A percentile compares a stretch with the other conserved stretches of the same genome.
Conservation (phyloP, 768 basidiomycete species). For the Calocera viscosa region DNA sequence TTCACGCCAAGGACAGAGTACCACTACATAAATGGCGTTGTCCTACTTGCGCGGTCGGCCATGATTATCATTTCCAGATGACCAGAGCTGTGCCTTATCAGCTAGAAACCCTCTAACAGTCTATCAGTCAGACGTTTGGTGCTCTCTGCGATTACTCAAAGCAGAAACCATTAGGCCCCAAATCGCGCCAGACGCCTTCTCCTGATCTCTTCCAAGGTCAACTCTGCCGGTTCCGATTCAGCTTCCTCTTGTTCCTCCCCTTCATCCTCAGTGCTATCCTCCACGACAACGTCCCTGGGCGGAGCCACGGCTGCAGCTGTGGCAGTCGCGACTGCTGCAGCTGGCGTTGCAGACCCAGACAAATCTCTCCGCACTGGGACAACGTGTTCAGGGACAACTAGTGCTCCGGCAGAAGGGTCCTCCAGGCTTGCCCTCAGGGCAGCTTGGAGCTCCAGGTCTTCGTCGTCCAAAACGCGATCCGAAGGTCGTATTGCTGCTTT, state of each 20-base stretch:
- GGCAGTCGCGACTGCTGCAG: constrained; percentile 12
- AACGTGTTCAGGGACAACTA: constrained; percentile 22
- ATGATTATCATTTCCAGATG: too few relatives aligned
- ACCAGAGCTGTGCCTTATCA: too few relatives aligned
- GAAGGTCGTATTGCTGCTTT: neutral
- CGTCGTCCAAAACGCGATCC: constrained; percentile 61
- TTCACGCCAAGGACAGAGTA: too few relatives aligned
- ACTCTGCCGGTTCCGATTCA: constrained; percentile 39
- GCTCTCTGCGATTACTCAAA: too few relatives aligned
- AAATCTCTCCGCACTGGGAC: constrained; percentile 15
- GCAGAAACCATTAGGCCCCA: constrained; percentile 42
- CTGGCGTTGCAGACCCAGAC: constrained; percentile 9
- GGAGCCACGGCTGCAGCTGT: neutral
- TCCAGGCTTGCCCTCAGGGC: constrained; percentile 75
- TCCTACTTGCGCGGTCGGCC: too few relatives aligned
- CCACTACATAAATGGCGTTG: too few relatives aligned
- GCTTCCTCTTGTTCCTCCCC: constrained; percentile 18
- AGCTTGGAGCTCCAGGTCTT: constrained; percentile 77
- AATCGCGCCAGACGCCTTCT: constrained; percentile 52
- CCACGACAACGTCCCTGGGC: neutral
- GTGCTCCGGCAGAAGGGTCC: constrained; percentile 42
- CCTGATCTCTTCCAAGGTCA: constrained; percentile 55
- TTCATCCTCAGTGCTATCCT: neutral
- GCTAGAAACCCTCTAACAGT: too few relatives aligned
- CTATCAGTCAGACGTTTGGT: too few relatives aligned